These are phyloP conservation scores for Corynascus novoguineensis DNA, from an alignment of 495 filamentous ascomycete species.

Conservation along the genomic window DNA sequence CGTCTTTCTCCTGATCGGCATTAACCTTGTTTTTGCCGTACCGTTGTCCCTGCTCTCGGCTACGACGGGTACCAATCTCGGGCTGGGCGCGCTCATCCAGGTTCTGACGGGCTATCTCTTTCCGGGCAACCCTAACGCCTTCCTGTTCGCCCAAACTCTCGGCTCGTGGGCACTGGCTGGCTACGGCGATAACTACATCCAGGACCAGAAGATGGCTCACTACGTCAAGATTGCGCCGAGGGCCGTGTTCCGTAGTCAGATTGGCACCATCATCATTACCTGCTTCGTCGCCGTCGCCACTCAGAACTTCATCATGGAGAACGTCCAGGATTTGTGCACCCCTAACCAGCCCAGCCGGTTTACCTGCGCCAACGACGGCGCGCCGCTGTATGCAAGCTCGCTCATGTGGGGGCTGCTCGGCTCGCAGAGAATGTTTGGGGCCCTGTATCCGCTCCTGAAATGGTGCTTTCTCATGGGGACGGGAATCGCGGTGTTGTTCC, in stretches of 20 bases:
- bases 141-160: slow-evolving; percentile 32
- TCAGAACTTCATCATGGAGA: slow-evolving; percentile 30
- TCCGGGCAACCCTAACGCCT: slow-evolving; percentile 33
- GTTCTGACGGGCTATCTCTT: slow-evolving; percentile 32
- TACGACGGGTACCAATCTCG: slow-evolving; percentile 34
- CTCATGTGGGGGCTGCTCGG: slow-evolving; percentile 38
- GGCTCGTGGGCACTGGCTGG: slow-evolving; percentile 32
- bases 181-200: slow-evolving; percentile 33
- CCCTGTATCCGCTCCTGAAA: slow-evolving; percentile 34
- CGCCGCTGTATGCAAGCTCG: slow-evolving; percentile 28
- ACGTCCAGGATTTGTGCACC: slow-evolving; percentile 27
- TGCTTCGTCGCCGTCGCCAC: slow-evolving; percentile 31
- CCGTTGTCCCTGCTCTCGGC: slow-evolving; percentile 34
- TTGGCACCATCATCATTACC: slow-evolving; percentile 32
- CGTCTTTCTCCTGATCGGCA: slow-evolving; percentile 33
- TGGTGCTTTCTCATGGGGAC: slow-evolving; percentile 39
- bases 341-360: slow-evolving; percentile 28
- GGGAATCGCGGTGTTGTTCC: slow-evolving; percentile 29
- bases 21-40: slow-evolving; percentile 37
- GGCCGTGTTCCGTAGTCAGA: slow-evolving; percentile 29
- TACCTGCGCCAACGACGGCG: slow-evolving; percentile 32
- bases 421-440: slow-evolving; percentile 35
- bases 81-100: slow-evolving; percentile 30
- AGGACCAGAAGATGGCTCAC: slow-evolving; percentile 39
- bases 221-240: slow-evolving; percentile 31